Percentiles rank a stretch among this genome's conserved stretches.
Conservation (phyloP, 352 stramenopile genomes). For the Aphanomyces cochlioides region DNA sequence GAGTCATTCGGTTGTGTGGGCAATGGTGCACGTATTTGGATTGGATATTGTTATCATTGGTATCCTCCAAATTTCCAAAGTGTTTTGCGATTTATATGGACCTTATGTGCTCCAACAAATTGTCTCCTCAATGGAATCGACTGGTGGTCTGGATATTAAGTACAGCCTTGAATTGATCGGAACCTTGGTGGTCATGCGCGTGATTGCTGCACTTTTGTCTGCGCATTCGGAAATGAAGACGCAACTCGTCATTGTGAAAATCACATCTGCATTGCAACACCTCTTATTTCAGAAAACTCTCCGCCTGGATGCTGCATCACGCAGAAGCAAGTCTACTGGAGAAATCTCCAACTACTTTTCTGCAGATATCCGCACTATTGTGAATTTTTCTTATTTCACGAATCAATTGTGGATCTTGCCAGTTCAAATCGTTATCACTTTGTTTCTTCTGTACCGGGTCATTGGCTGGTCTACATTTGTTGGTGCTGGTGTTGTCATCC, state of each 20-base stretch:
- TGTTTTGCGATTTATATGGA: conserved; percentile 13
- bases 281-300: conserved; percentile 74
- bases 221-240: conserved; percentile 56
- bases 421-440: conserved; percentile 5
- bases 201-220: conserved; percentile 59
- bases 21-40: neutral
- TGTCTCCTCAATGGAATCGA: conserved; percentile 2
- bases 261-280: conserved; percentile 67
- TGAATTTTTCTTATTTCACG: conserved; percentile 37
- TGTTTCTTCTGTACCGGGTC: conserved; percentile 12
- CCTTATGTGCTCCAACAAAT: conserved; percentile 23
- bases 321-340: conserved; percentile 41
- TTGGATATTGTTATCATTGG: neutral
- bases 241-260: conserved; percentile 54
- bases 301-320: conserved; percentile 39
- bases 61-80: neutral
- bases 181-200: conserved; percentile 35
- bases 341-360: conserved; percentile 64
- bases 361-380: conserved; percentile 54
- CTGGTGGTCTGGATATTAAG: neutral
- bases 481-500: conserved; percentile 37
- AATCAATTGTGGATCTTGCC: conserved; percentile 27
- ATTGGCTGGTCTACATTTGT: conserved; percentile 36
- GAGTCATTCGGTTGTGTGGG: neutral
- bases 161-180: conserved; percentile 44